phyloP scores from a whole-genome alignment of 371 early-diverging fungal species.

The Fennellomyces sp. region DNA sequence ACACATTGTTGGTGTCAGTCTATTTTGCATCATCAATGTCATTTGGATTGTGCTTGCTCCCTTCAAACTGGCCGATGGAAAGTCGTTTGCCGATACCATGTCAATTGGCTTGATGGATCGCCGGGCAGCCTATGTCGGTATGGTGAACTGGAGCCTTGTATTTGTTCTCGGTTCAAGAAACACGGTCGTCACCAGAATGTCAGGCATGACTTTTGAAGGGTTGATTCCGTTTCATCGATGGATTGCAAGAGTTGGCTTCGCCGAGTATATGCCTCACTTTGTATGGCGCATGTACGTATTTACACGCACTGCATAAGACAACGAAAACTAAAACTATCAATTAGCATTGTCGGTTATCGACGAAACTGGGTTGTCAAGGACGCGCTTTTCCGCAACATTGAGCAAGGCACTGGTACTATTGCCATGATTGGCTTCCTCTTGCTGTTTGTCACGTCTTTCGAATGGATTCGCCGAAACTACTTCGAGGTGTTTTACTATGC shows the following conservation, averaged over 20 bases:
- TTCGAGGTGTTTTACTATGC: conserved; percentile 49
- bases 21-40: conserved; percentile 35
- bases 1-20: conserved; percentile 34
- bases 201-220: conserved; percentile 45
- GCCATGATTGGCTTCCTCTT: conserved; percentile 44
- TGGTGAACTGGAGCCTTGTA: conserved; percentile 52
- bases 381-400: conserved; percentile 32
- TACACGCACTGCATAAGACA: neutral
- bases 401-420: conserved; percentile 43
- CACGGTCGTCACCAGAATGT: conserved; percentile 40
- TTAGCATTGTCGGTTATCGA: conserved; percentile 26
- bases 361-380: conserved; percentile 8
- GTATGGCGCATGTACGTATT: conserved; percentile 47
- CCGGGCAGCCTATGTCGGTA: conserved; percentile 46
- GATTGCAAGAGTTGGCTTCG: conserved; percentile 46
- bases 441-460: conserved; percentile 43
- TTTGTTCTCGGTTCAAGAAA: conserved; percentile 49
- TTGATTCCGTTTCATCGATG: conserved; percentile 52
- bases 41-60: conserved; percentile 38
- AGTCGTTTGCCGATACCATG: neutral
- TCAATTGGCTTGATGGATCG: conserved; percentile 39
- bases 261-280: conserved; percentile 43
- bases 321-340: neutral
- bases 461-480: conserved; percentile 39
- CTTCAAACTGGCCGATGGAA: conserved; percentile 12